These are phyloP conservation scores for Debaryomycetaceae sp. DNA, from an alignment of 1,139 yeast species.

Conservation along the genomic window DNA sequence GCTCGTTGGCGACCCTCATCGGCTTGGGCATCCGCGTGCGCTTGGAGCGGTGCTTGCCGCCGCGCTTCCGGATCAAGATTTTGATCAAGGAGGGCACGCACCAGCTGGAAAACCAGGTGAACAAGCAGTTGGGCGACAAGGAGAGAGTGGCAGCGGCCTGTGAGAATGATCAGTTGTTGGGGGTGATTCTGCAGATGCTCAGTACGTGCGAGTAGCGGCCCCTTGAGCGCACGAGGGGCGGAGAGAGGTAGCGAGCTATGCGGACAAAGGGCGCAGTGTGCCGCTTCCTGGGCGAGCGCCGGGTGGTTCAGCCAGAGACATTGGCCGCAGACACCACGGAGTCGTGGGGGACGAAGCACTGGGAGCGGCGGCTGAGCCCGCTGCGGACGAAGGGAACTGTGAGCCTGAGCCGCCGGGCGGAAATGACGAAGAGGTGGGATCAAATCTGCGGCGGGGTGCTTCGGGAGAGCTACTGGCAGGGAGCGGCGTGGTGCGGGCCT, in stretches of 20 bases:
- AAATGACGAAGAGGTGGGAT: no score
- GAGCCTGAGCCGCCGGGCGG: no score
- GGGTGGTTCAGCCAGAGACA: no score
- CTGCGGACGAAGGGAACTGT: no score
- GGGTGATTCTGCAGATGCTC: constrained; percentile 89
- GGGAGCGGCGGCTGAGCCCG: no score
- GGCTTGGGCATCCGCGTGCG: constrained; percentile 94
- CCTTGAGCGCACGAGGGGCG: constrained; percentile 1
- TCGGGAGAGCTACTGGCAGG: no score
- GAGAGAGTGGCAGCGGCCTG: constrained; percentile 99
- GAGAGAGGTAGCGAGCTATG: neutral
- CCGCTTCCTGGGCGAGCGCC: no score
- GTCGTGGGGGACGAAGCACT: no score
- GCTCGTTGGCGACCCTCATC: constrained; percentile 91
- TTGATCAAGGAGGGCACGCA: constrained; percentile 88
- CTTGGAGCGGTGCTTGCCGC: constrained; percentile 82
- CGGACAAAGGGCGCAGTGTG: no score
- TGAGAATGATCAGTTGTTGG: constrained; percentile 86
- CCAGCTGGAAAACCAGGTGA: constrained; percentile 93
- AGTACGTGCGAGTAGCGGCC: constrained; percentile 55
- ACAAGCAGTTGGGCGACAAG: constrained; percentile 93
- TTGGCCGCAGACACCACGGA: no score
- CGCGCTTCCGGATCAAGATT: constrained; percentile 75
- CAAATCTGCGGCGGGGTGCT: no score
- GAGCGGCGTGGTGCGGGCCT: no score